Base-by-base conservation (phyloP, 352 stramenopile genomes). In the Pythium utonaiense region DNA sequence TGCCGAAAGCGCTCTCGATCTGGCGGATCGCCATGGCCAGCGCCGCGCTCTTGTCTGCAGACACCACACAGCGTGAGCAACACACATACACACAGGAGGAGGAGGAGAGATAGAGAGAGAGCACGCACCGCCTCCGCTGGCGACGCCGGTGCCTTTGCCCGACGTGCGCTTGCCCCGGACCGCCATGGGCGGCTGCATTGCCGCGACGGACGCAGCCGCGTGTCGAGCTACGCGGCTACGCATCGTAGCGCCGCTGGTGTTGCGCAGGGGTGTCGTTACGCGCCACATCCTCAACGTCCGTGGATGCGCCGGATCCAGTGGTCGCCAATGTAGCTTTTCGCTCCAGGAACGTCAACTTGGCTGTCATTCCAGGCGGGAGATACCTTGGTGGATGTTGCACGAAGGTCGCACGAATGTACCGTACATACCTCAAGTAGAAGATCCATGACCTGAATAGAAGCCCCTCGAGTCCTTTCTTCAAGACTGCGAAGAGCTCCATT, bases 1-100 rank as follows among this genome's bases (percentile, higher is more conserved):
- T 94, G 53, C 96, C 96, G 68, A 98, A 99, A 69, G 79, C 93
- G 57, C 91, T 93, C 79, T 99, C 96, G 68, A 99, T 98, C 73
- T 98, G 86, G 36, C 88, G 85, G 42, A 99, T 89, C 1, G 97
- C 96, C 73, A 97, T 97, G 25, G 96, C 85, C 48, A 99, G 72
- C n/a, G 95, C 95, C 30, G 77, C 75, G 52, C 79, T 86, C 44
- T 86, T 87, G 57, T 95, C 84, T 91, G 36, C 42, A 27, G 14
- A n/a, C n/a, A n/a, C 28, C n/a, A 27, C 36, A 30, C 19, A 17
- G 14, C 19, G 45, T n/a, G 19, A 56, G 22, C 41, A 51, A 31
- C 3, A 34, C 22, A 45, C 41, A 42, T 30, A n/a, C n/a, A n/a
- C n/a, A n/a, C n/a, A n/a, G n/a, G n/a, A n/a, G n/a, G n/a, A n/a